Conservation (phyloP, 129 eudicot genomes). For the Apium graveolens region DNA sequence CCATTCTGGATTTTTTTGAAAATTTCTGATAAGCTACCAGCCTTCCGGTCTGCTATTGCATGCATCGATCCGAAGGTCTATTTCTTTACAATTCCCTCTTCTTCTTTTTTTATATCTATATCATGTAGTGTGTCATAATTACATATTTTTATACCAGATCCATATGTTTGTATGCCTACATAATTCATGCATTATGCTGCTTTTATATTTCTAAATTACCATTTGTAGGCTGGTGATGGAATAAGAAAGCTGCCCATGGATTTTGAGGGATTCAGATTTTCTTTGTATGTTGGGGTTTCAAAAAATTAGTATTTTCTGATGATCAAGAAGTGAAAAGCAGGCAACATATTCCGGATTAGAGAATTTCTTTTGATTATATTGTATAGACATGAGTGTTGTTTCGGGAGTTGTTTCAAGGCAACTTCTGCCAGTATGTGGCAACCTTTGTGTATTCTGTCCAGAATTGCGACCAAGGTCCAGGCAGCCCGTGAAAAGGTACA, state of each 20-base stretch:
- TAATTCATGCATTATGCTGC: neutral
- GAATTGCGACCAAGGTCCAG: slow-evolving; percentile 80
- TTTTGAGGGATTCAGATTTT: slow-evolving; percentile 36
- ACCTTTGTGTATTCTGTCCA: slow-evolving; percentile 84
- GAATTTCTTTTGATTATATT: slow-evolving; percentile 11
- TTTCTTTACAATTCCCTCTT: neutral
- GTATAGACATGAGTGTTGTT: slow-evolving; percentile 53
- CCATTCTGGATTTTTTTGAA: slow-evolving; percentile 37
- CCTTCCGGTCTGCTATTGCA: slow-evolving; percentile 75
- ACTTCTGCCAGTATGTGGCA: slow-evolving; percentile 84
- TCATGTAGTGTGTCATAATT: neutral
- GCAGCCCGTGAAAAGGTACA: slow-evolving; percentile 99
- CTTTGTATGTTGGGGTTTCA: slow-evolving; percentile 25
- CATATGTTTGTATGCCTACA: neutral
- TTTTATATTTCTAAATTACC: neutral
- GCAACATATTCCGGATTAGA: slow-evolving; percentile 7
- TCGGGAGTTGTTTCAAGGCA: slow-evolving; percentile 87
- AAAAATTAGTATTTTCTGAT: neutral
- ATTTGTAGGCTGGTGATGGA: slow-evolving; percentile 53
- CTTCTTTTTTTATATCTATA: neutral
- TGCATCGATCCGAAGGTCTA: slow-evolving; percentile 63
- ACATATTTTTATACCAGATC: neutral
- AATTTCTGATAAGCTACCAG: slow-evolving; percentile 46
- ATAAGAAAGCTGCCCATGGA: slow-evolving; percentile 25
- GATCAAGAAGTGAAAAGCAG: slow-evolving; percentile 55